Evolutionary conservation across 805 yeast genomes (phyloP), one percentile per base, ranked within the genome.

Genomic region (Priceomyces carsonii): DNA sequence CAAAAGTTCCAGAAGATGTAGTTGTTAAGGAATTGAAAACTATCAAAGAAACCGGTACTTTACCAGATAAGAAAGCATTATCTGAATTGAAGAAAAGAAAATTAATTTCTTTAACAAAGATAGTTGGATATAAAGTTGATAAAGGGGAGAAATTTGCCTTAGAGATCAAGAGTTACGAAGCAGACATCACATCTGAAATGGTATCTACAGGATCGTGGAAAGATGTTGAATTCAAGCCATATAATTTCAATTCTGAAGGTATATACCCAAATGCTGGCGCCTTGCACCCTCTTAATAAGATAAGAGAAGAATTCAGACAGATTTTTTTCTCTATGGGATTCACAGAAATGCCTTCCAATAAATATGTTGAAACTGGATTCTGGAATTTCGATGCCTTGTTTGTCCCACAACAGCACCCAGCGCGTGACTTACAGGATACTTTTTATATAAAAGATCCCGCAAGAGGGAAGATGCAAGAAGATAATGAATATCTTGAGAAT

Each of bases 371-470:
- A 60, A 79, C 93, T 12, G 98, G 98, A 4, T 93, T 93, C 80
- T 93, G 99, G 99, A 93, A 93, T 68, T 93, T 93, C 58, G 99
- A 93, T 63, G 80, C 99, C 3, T 75, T 93, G 54, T 93, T 71
- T 55, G 99, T 93, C 36, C 99, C 99, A 38, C 99, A 93, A 71
- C 98, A 93, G 71, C 99, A 93, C 70, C 99, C 99, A 12, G 99
- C 99, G 32, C 83, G 99, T 72, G 99, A 93, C 62, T 75, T 93
- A 61, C 99, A 93, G 68, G 99, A 93, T 69, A 93, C 99, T 40
- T 93, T 93, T 73, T 93, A 93, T 69, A 75, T 93, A 66, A 91
- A 90, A 61, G 98, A 93, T 59, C 99, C 99, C 21, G 72, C 68
- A 32, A 71, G 63, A 43, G 95, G 95, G 37, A 82, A 81, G 43